Conservation (phyloP, 2,329 filamentous ascomycete genomes). For the Epichloe gansuensis region DNA sequence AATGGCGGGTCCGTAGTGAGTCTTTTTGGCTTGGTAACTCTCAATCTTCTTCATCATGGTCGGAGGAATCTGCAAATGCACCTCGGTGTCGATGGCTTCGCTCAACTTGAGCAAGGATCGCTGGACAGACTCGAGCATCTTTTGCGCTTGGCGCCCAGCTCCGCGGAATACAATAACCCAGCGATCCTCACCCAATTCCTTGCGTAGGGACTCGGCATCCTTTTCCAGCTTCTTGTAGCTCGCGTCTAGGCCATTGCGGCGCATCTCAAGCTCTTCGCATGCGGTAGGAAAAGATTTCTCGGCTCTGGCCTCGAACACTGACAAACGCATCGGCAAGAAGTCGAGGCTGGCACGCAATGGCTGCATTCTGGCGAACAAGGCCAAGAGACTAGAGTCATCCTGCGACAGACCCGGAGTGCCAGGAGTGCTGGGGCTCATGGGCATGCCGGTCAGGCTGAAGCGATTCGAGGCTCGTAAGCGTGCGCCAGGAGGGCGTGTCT, state of each 20-base stretch:
- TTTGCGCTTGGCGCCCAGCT: conserved; percentile 80
- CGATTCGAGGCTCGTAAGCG: conserved; percentile 48
- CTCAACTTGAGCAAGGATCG: conserved; percentile 72
- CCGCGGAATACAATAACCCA: conserved; percentile 95
- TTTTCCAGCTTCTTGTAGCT: conserved; percentile 79
- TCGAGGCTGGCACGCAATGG: conserved; percentile 85
- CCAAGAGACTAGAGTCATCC: conserved; percentile 80
- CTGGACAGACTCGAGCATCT: conserved; percentile 94
- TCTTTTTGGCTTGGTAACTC: conserved; percentile 88
- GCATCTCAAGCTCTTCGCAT: conserved; percentile 74
- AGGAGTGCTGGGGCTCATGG: conserved; percentile 50
- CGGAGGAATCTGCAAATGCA: conserved; percentile 60
- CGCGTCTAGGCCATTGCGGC: conserved; percentile 63
- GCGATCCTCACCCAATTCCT: conserved; percentile 86
- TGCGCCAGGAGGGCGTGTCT: conserved; percentile 52
- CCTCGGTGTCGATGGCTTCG: conserved; percentile 63
- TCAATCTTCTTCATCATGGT: conserved; percentile 73
- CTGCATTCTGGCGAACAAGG: conserved; percentile 90
- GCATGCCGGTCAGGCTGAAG: conserved; percentile 55
- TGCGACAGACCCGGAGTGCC: conserved; percentile 45
- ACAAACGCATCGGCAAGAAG: conserved; percentile 88
- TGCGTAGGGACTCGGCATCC: conserved; percentile 78
- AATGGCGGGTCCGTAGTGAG: conserved; percentile 87
- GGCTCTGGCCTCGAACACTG: conserved; percentile 71
- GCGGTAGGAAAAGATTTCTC: conserved; percentile 75